Evolutionary conservation across 2,329 filamentous ascomycete species (phyloP), one percentile per base, ranked within the genome.

Genomic region (Alternaria arbusti): DNA sequence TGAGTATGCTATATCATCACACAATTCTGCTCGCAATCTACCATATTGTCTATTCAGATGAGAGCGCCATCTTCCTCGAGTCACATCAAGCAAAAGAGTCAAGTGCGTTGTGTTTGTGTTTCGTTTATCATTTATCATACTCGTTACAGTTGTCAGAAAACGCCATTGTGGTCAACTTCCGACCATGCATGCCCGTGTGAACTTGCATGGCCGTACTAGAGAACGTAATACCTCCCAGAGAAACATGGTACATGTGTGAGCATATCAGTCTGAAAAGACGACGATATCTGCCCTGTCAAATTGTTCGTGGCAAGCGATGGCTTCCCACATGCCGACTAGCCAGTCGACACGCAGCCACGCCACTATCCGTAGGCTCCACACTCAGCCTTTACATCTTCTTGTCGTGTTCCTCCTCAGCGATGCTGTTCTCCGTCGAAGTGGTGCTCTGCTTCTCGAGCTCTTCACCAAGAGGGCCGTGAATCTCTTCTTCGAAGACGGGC

Each of bases 401-500:
- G 63, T 67, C 70, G 44, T 78, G 69, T 64, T 85, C 83, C 72
- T 87, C 86, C 68, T 87, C 85, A 57, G 87, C 85, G 69, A 87
- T 82, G 76, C 87, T 91, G 74, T 85, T 86, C 61, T 73, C 70
- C 70, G 88, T 89, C 43, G 78, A 81, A 26, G 76, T 74, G 25
- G 81, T 85, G 73, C 83, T 84, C 76, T 84, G 81, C 80, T 86
- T 85, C 65, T 90, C 86, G 59, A 82, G 76, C 54, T 88, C 84
- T 55, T 88, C 87, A 26, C 84, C 83, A 55, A 82, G 74, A 17
- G 90, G 86, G 28, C 92, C 93, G 76, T 96, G 93, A 63, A 96
- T 67, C 58, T 88, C 87, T 82, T 97, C 94, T 80, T 98, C 94
- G 71, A 97, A 97, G 76, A 97, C 92, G 44, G 94, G 94, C 76